Base-by-base conservation (phyloP, 495 filamentous ascomycete species). In the Jackrogersella multiformis region DNA sequence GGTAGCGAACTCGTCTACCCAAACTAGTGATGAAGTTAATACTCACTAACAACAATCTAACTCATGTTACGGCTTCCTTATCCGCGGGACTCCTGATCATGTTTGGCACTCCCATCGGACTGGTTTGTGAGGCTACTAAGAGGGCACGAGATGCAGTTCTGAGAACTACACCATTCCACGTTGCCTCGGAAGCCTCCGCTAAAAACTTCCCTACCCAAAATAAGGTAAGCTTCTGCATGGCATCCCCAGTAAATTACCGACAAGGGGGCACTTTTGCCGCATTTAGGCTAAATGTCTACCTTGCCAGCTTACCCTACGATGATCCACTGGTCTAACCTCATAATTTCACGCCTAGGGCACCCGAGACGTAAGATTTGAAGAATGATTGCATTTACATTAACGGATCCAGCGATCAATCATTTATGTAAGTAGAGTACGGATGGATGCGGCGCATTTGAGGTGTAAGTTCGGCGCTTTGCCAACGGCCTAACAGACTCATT, bases 251-350 rank as follows among this genome's bases (percentile, higher is more conserved):
- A 61, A 61, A 61, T 54, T 49, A 48, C 30, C 16, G 42, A 57
- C 67, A 32, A 60, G 23, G 45, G 3, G 12, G n/a, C 51, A 65
- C 28, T 70, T 70, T 62, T 61, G 61, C 67, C 67, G 67, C 52
- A 70, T 70, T 65, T 30, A 70, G 67, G 67, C 67, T 70, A 66
- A 70, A 70, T 65, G 46, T 10, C 48, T 48, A 32, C 48, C 46
- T 60, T 26, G 9, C 24, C 44, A 45, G 35, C 54, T 26, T 9
- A 16, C 54, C 3, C 60, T 41, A 64, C 66, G 8, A 30, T 28
- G 49, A 61, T 64, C 60, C 60, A 64, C 64, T 16, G 56, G 66
- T 60, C 66, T 69, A 61, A 61, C n/a, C n/a, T n/a, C n/a, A n/a
- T n/a, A n/a, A 69, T 46, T 60, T 52, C 20, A 41, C 16, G 46